A percentile compares a stretch with the other conserved stretches of the same genome.
Conservation (phyloP, 2,329 filamentous ascomycete genomes). For the Calonectria honghensis region DNA sequence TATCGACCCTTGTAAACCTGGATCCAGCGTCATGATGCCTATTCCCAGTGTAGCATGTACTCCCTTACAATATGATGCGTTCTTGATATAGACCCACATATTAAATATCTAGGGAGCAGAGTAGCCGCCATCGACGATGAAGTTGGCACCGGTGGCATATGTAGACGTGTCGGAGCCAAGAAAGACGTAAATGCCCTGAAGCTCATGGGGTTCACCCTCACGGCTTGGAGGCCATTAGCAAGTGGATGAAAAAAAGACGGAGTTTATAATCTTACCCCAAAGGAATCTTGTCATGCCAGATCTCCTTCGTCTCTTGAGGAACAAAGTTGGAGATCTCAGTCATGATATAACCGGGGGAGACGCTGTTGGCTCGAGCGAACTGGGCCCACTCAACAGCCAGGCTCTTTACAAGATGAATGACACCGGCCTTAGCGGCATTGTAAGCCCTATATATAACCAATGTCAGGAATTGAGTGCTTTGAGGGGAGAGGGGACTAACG, state of each 20-base stretch:
- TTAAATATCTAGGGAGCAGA: slow-evolving; percentile 48
- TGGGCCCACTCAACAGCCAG: slow-evolving; percentile 74
- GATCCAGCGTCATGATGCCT: not conserved
- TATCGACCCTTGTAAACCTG: not conserved
- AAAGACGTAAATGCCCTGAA: slow-evolving; percentile 53
- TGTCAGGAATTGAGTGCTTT: not conserved
- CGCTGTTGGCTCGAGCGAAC: slow-evolving; percentile 74
- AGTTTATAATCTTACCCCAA: slow-evolving; percentile 43
- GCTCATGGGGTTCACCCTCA: slow-evolving; percentile 54
- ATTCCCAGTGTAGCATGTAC: not conserved
- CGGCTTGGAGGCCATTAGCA: slow-evolving; percentile 47
- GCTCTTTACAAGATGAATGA: slow-evolving; percentile 73
- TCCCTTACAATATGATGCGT: not conserved
- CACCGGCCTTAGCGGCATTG: slow-evolving; percentile 73
- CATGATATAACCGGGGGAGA: slow-evolving; percentile 63
- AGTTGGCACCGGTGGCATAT: slow-evolving; percentile 58
- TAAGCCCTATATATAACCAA: slow-evolving; percentile 62
- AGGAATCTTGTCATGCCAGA: slow-evolving; percentile 55
- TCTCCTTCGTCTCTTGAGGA: slow-evolving; percentile 52
- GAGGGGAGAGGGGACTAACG: slow-evolving; percentile 48
- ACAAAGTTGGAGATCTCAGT: slow-evolving; percentile 56
- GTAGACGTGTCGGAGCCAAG: slow-evolving; percentile 58
- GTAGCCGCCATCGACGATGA: slow-evolving; percentile 58
- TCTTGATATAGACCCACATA: not conserved
- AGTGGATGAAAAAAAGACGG: not conserved